Conservation (phyloP, 139 green algal species). For the Chlamydomonas sphaeroides region DNA sequence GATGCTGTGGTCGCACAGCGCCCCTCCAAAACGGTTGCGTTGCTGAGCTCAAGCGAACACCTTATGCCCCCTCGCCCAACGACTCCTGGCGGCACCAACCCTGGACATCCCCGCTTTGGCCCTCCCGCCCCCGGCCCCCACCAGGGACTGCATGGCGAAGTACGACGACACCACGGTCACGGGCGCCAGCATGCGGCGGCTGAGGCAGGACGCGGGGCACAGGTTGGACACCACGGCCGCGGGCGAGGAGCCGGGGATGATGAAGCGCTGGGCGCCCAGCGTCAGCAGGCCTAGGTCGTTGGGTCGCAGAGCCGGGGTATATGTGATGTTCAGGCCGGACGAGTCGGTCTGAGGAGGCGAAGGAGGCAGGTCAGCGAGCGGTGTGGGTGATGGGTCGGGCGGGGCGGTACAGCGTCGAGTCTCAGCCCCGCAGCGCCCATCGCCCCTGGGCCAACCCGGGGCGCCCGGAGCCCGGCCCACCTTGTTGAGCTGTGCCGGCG, state of each 20-base stretch:
- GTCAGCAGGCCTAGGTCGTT: constrained; percentile 19
- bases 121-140: neutral
- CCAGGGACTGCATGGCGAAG: constrained; percentile 19
- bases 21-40: too few relatives aligned
- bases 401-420: too few relatives aligned
- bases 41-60: too few relatives aligned
- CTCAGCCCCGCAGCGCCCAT: neutral
- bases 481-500: too few relatives aligned
- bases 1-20: too few relatives aligned
- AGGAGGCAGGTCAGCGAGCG: too few relatives aligned
- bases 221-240: constrained; percentile 32
- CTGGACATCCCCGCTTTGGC: too few relatives aligned
- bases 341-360: neutral
- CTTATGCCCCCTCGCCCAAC: too few relatives aligned
- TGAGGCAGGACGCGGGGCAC: constrained; percentile 28
- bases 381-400: too few relatives aligned
- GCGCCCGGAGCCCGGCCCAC: neutral
- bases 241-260: neutral
- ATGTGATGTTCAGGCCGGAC: constrained; percentile 6
- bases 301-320: constrained; percentile 5
- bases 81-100: too few relatives aligned
- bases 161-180: constrained; percentile 28
- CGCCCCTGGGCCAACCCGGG: neutral
- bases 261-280: constrained; percentile 31
- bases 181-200: neutral